Conservation (phyloP, 192 early-diverging fungal genomes). For the Chytriomyces sp. region DNA sequence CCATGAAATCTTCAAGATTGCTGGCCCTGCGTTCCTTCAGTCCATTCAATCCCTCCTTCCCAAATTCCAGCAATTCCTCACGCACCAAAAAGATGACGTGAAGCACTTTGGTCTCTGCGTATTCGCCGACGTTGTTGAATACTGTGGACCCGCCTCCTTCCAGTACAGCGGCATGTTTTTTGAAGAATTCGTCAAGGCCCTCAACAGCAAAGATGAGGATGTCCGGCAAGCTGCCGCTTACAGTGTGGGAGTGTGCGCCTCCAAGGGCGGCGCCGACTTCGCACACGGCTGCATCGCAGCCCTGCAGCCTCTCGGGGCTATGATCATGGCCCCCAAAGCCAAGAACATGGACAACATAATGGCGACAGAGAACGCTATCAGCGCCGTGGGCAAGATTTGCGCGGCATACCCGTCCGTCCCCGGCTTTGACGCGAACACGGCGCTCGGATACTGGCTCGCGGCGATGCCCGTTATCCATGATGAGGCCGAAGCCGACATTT, state of each 20-base stretch:
- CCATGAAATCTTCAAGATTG: slow-evolving; percentile 77
- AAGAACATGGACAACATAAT: slow-evolving; percentile 74
- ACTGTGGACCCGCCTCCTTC: slow-evolving; percentile 72
- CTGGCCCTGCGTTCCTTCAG: slow-evolving; percentile 72
- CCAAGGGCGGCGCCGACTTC: slow-evolving; percentile 85
- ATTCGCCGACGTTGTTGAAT: slow-evolving; percentile 92
- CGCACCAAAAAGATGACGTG: slow-evolving; percentile 13
- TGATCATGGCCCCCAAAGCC: slow-evolving; percentile 66
- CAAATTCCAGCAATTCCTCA: slow-evolving; percentile 56
- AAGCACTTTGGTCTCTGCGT: slow-evolving; percentile 92
- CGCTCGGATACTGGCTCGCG: slow-evolving; percentile 69
- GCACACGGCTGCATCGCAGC: slow-evolving; percentile 71
- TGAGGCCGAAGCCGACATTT: slow-evolving; percentile 79
- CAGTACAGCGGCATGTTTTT: slow-evolving; percentile 71
- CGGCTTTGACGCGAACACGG: slow-evolving; percentile 37
- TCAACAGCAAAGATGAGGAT: slow-evolving; percentile 65
- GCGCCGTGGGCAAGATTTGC: slow-evolving; percentile 87
- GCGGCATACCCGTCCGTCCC: slow-evolving; percentile 4
- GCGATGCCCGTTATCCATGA: slow-evolving; percentile 84
- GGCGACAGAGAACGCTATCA: slow-evolving; percentile 91
- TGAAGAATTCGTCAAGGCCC: slow-evolving; percentile 55
- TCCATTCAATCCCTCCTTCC: slow-evolving; percentile 82
- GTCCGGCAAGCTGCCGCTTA: slow-evolving; percentile 94
- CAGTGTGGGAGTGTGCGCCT: slow-evolving; percentile 88
- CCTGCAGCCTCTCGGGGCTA: slow-evolving; percentile 73